Percentiles rank a stretch among this genome's conserved stretches.
Conservation (phyloP, 768 basidiomycete genomes). For the Mycena amicta region DNA sequence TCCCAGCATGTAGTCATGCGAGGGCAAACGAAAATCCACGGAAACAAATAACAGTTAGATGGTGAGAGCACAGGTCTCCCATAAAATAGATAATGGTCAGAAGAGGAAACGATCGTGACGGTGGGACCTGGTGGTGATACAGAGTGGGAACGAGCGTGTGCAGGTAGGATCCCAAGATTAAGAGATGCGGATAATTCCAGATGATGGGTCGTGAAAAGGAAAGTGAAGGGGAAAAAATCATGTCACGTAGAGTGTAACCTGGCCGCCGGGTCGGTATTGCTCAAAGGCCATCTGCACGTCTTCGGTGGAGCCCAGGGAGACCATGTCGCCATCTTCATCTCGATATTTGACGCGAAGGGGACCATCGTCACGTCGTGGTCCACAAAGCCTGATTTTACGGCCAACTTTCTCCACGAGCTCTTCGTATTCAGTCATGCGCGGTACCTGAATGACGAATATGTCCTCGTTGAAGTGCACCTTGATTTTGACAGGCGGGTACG, state of each 20-base stretch:
- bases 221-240: slow-evolving; percentile 38
- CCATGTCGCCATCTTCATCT: slow-evolving; percentile 92
- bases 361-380: slow-evolving; percentile 77
- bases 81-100: slow-evolving; percentile 24
- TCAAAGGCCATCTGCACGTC: slow-evolving; percentile 96
- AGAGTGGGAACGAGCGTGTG: slow-evolving; percentile 20
- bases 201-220: slow-evolving; percentile 20
- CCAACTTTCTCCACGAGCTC: slow-evolving; percentile 90
- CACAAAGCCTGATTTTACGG: slow-evolving; percentile 91
- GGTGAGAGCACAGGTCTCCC: slow-evolving; percentile 20
- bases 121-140: slow-evolving; percentile 20
- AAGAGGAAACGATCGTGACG: slow-evolving; percentile 16
- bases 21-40: slow-evolving; percentile 30
- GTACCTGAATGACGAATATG: slow-evolving; percentile 92
- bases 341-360: slow-evolving; percentile 85
- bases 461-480: slow-evolving; percentile 96
- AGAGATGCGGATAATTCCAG: slow-evolving; percentile 31
- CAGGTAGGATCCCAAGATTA: slow-evolving; percentile 25
- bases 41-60: slow-evolving; percentile 33
- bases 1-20: slow-evolving; percentile 31
- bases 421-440: slow-evolving; percentile 73
- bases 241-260: slow-evolving; percentile 80
- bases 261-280: slow-evolving; percentile 74
- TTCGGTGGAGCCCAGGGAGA: slow-evolving; percentile 86
- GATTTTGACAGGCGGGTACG: slow-evolving; percentile 69